phyloP scores from a whole-genome alignment of 2,329 filamentous ascomycete genomes.

The Exophiala calicioides region DNA sequence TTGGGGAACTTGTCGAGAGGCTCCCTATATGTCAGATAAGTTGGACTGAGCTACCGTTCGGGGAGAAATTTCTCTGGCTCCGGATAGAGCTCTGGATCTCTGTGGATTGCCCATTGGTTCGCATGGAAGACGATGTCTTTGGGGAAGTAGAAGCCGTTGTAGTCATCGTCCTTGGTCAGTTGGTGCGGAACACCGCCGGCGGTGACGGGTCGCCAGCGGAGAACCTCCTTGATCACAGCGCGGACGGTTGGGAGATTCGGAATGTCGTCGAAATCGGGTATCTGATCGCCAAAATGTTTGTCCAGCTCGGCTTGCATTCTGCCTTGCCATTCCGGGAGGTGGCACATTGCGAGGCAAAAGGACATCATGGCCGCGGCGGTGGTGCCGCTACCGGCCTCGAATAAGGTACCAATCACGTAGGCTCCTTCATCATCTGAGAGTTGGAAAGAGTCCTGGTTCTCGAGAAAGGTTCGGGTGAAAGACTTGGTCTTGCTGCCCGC shows the following conservation, averaged over 20 bases:
- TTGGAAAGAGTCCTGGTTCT: conserved; percentile 30
- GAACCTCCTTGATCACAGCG: conserved; percentile 43
- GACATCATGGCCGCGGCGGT: conserved; percentile 35
- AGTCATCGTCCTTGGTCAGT: conserved; percentile 24
- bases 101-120: conserved; percentile 40
- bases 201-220: conserved; percentile 45
- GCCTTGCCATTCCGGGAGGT: conserved; percentile 27
- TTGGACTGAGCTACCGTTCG: conserved; percentile 26
- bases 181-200: conserved; percentile 16
- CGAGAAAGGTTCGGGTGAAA: conserved; percentile 37
- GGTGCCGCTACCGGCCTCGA: conserved; percentile 35
- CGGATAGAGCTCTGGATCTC: conserved; percentile 31
- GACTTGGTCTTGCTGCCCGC: conserved; percentile 28
- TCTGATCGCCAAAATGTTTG: conserved; percentile 27
- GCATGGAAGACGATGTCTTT: conserved; percentile 48
- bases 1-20: conserved; percentile 27
- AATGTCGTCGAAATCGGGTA: conserved; percentile 41
- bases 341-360: conserved; percentile 35
- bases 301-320: conserved; percentile 40
- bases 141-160: conserved; percentile 50
- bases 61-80: conserved; percentile 30
- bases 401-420: conserved; percentile 42
- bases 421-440: conserved; percentile 36
- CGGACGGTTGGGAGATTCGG: conserved; percentile 38
- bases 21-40: conserved; percentile 24